phyloP scores from a whole-genome alignment of 179 eudicot species.

The Silene noctiflora region DNA sequence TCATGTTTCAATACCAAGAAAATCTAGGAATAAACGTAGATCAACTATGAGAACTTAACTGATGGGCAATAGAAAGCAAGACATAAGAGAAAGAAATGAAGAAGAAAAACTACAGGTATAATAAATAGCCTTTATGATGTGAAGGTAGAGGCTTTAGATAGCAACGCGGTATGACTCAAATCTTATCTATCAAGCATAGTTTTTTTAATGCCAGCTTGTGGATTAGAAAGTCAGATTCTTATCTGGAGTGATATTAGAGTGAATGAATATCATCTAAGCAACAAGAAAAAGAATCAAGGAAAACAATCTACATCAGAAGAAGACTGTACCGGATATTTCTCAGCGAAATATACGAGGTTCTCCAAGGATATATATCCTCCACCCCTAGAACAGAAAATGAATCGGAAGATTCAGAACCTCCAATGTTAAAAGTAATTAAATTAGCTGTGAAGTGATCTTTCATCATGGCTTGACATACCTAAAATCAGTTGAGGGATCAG shows the following conservation, averaged over 20 bases:
- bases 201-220: not conserved
- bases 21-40: not conserved
- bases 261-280: not conserved
- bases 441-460: not conserved
- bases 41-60: not conserved
- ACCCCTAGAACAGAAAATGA: conserved; percentile 56
- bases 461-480: conserved; percentile 44
- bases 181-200: not conserved
- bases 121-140: not conserved
- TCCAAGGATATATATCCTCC: conserved; percentile 95
- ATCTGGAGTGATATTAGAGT: not conserved
- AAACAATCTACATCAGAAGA: conserved; percentile 10
- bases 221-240: not conserved
- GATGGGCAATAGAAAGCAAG: not conserved
- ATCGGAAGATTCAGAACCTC: conserved; percentile 6
- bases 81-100: not conserved
- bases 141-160: not conserved
- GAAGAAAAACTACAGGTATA: not conserved
- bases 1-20: not conserved
- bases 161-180: not conserved
- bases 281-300: not conserved
- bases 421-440: not conserved
- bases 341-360: conserved; percentile 90
- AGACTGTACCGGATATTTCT: conserved; percentile 62
- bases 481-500: conserved; percentile 98